These are phyloP conservation scores for Sclerotinia trifoliorum DNA, from an alignment of 2,329 filamentous ascomycete genomes.

Conservation along the genomic window DNA sequence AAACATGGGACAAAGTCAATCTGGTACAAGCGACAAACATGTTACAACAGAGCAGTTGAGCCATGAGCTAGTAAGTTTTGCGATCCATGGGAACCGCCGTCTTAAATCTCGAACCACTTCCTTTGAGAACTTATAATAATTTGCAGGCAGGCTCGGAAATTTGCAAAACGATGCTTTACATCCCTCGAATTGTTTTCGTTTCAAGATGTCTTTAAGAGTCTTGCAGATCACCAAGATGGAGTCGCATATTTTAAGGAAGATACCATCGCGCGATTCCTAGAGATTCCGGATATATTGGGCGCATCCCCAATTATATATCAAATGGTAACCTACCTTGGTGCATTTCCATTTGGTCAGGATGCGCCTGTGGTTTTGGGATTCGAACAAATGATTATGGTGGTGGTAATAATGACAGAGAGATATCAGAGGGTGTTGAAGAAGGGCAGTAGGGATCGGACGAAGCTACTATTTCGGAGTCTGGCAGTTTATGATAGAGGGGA, in stretches of 20 bases:
- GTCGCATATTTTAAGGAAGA: constrained; percentile 68
- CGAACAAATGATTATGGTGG: constrained; percentile 68
- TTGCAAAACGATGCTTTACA: constrained; percentile 69
- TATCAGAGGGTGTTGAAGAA: constrained; percentile 62
- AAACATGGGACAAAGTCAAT: constrained; percentile 41
- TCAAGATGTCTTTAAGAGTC: constrained; percentile 68
- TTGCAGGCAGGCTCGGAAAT: constrained; percentile 53
- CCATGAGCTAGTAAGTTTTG: constrained; percentile 37
- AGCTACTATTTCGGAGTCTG: constrained; percentile 68
- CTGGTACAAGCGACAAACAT: constrained; percentile 31
- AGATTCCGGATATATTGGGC: constrained; percentile 67
- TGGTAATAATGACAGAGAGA: constrained; percentile 70
- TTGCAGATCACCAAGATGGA: constrained; percentile 62
- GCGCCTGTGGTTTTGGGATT: constrained; percentile 69
- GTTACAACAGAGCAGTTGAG: constrained; percentile 38
- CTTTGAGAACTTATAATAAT: neutral
- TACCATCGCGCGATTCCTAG: constrained; percentile 68
- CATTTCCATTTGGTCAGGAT: constrained; percentile 70
- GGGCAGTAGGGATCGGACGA: constrained; percentile 56
- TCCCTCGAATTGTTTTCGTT: constrained; percentile 71
- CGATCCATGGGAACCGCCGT: constrained; percentile 17
- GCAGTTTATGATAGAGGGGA: constrained; percentile 67
- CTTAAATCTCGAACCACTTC: neutral
- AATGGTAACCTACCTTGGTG: constrained; percentile 68
- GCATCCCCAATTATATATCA: constrained; percentile 69